Conservation (phyloP, 148 eudicot genomes). For the Oxyria digyna region DNA sequence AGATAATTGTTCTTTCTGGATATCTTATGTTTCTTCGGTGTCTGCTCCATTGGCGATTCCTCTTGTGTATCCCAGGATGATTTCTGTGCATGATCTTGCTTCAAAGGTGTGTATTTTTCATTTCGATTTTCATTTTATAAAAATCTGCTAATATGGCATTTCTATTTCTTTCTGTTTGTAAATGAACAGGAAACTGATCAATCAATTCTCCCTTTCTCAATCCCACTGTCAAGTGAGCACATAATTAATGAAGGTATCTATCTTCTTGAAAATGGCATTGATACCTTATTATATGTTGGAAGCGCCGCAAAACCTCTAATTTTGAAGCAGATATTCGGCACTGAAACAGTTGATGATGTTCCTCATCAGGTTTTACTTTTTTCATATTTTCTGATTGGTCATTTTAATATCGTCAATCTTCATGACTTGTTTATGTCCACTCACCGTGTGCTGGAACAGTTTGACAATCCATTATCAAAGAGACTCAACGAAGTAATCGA, state of each 20-base stretch:
- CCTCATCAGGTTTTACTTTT: slow-evolving; percentile 49
- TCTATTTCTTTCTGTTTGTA: not conserved
- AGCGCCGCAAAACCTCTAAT: slow-evolving; percentile 49
- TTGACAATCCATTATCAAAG: slow-evolving; percentile 74
- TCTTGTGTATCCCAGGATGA: slow-evolving; percentile 87
- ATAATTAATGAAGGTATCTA: slow-evolving; percentile 67
- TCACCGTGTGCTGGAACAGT: slow-evolving; percentile 83
- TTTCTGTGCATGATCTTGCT: slow-evolving; percentile 70
- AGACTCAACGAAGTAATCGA: slow-evolving; percentile 76
- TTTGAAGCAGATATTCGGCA: slow-evolving; percentile 49
- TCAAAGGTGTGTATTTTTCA: slow-evolving; percentile 40
- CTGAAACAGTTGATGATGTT: slow-evolving; percentile 53
- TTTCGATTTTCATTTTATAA: too few species aligned
- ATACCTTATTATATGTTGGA: slow-evolving; percentile 71
- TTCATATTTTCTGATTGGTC: not conserved
- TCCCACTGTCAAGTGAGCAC: slow-evolving; percentile 90
- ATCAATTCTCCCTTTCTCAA: slow-evolving; percentile 43
- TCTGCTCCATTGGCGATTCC: slow-evolving; percentile 81
- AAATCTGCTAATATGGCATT: too few species aligned
- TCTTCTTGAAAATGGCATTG: slow-evolving; percentile 90
- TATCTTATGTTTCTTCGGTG: slow-evolving; percentile 66
- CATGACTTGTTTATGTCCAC: slow-evolving; percentile 5
- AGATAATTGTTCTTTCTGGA: slow-evolving; percentile 87
- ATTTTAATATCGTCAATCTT: too few species aligned
- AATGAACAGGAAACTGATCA: slow-evolving; percentile 51